Evolutionary conservation across 345 rosid species (phyloP).

Genomic region (Sisymbrium altissimum): DNA sequence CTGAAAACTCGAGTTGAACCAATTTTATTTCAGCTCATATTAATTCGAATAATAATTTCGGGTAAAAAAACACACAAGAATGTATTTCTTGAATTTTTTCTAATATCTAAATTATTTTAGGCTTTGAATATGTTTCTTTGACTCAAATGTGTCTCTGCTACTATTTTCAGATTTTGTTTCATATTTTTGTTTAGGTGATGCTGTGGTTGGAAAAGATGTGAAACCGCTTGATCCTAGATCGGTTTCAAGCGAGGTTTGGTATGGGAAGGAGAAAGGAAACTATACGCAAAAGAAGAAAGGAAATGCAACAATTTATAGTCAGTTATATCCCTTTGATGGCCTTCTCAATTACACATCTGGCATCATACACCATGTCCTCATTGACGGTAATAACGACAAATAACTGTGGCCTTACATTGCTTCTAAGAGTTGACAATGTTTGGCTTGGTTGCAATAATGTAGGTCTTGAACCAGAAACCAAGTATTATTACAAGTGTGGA

Average conservation of each 20-base stretch:
- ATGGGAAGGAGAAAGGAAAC: conserved; percentile 55
- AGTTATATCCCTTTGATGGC: conserved; percentile 76
- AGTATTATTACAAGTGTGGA: conserved; percentile 69
- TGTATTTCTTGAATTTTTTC: too few relatives aligned
- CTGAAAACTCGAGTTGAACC: too few relatives aligned
- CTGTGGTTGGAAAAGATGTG: conserved; percentile 57
- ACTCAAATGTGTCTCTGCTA: background rate
- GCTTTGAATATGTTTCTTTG: background rate
- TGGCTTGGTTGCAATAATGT: conserved; percentile 5
- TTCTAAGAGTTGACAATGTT: background rate
- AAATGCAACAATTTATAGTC: conserved; percentile 62
- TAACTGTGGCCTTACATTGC: conserved; percentile 42
- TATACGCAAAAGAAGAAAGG: conserved; percentile 41
- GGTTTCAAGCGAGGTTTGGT: conserved; percentile 65
- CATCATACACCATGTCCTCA: conserved; percentile 78
- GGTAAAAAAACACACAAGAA: too few relatives aligned
- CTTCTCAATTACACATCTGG: conserved; percentile 78
- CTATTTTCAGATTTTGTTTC: background rate
- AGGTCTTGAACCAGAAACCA: conserved; percentile 65
- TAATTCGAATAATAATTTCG: too few relatives aligned
- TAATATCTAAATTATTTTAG: too few relatives aligned
- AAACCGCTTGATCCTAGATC: conserved; percentile 55
- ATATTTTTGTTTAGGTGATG: conserved; percentile 53
- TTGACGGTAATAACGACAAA: conserved; percentile 43
- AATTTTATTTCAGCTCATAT: too few relatives aligned